Evolutionary conservation across 306 rosid species (phyloP).

Genomic region (Acacia melanoxylon): DNA sequence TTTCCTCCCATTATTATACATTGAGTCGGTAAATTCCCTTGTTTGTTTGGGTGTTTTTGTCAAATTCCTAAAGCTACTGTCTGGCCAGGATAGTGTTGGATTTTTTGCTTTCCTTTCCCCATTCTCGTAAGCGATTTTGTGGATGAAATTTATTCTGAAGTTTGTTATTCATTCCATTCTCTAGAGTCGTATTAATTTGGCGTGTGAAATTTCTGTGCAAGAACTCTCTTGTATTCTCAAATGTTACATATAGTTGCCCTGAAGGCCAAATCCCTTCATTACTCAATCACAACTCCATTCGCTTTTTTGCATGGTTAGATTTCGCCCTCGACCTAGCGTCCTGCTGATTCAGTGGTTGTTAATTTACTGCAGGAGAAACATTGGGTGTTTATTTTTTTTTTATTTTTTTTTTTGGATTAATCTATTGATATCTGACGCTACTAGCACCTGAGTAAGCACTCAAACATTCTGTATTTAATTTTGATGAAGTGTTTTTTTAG

Average conservation of each 20-base stretch:
- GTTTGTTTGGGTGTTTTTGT: constrained; percentile 41
- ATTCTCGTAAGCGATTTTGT: constrained; percentile 6
- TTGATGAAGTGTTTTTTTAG: too few relatives aligned
- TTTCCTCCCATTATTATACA: constrained; percentile 23
- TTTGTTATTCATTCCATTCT: neutral
- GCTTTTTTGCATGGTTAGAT: neutral
- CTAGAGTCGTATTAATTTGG: neutral
- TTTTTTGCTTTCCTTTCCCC: neutral
- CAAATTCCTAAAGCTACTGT: constrained; percentile 33
- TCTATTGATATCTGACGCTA: too few relatives aligned
- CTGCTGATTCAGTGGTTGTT: neutral
- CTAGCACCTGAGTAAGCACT: too few relatives aligned
- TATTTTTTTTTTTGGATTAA: too few relatives aligned
- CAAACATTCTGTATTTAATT: too few relatives aligned
- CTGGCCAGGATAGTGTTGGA: neutral
- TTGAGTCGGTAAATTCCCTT: constrained; percentile 30
- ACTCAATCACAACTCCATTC: neutral
- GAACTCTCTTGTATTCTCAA: neutral
- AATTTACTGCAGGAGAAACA: too few relatives aligned
- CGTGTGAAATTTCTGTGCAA: neutral
- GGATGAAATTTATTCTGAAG: neutral
- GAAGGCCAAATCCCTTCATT: neutral
- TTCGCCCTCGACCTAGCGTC: neutral
- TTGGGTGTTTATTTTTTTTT: too few relatives aligned
- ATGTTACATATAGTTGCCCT: neutral